Conservation (phyloP, 2,329 filamentous ascomycete genomes). For the Cryphonectria carpinicola region DNA sequence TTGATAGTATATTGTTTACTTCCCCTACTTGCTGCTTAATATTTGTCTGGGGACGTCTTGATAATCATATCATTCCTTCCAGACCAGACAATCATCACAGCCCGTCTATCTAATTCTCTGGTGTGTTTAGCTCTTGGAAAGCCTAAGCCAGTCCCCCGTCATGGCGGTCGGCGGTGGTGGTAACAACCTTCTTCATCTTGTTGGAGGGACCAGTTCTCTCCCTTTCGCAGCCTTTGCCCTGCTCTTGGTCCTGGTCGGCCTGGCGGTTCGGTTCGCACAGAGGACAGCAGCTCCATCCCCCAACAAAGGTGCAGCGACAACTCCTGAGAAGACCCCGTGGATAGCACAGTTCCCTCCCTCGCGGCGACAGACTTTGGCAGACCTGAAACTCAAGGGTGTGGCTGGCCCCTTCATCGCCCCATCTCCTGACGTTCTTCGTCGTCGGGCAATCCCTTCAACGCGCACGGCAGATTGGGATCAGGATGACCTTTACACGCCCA, state of each 20-base stretch:
- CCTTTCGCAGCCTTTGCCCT: neutral
- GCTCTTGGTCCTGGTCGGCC: conserved; percentile 13
- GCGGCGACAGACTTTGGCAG: conserved; percentile 19
- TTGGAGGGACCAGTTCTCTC: neutral
- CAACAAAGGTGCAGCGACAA: neutral
- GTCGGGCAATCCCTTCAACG: conserved; percentile 36
- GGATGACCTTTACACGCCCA: conserved; percentile 42
- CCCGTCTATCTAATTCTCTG: neutral
- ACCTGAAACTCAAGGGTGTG: conserved; percentile 20
- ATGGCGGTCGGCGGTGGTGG: conserved; percentile 15
- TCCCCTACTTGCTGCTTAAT: neutral
- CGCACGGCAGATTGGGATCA: conserved; percentile 24
- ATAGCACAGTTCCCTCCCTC: conserved; percentile 26
- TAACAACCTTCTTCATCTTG: neutral
- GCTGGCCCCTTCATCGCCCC: conserved; percentile 8
- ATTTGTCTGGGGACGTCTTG: neutral
- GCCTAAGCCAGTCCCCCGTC: neutral
- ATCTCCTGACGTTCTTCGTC: conserved; percentile 19
- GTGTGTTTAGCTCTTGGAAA: neutral
- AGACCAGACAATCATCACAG: neutral
- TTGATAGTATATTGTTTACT: neutral
- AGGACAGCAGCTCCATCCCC: neutral
- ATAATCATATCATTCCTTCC: neutral
- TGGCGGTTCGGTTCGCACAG: conserved; percentile 11
- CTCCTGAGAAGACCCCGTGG: conserved; percentile 22